Conservation (phyloP, 257 asterid genomes). For the Capsicum baccatum region DNA sequence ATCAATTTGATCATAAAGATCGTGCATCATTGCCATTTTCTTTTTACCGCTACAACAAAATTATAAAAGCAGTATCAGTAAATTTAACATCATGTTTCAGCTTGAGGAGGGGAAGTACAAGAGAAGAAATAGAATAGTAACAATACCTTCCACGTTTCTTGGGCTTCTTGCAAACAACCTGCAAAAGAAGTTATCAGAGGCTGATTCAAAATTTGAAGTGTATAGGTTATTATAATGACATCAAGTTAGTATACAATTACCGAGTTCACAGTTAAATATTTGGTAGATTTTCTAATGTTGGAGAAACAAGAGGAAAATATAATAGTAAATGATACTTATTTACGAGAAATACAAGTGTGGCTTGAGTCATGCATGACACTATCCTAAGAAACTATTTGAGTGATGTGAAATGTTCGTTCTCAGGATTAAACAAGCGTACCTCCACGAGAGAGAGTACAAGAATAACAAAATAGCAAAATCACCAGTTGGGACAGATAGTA, state of each 20-base stretch:
- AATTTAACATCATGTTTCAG: conserved; percentile 11
- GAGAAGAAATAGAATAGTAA: neutral
- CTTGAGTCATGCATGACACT: neutral
- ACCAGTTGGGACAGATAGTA: neutral
- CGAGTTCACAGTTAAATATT: neutral
- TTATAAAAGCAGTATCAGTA: conserved; percentile 23
- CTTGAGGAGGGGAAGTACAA: conserved; percentile 10
- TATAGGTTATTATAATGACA: neutral
- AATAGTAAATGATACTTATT: neutral
- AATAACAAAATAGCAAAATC: too few relatives aligned
- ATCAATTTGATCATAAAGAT: conserved; percentile 36
- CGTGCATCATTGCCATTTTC: conserved; percentile 32
- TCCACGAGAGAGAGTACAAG: neutral
- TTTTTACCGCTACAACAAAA: conserved; percentile 38
- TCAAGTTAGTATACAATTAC: neutral
- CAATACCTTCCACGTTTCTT: conserved; percentile 34
- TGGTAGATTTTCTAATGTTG: neutral
- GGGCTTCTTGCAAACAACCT: conserved; percentile 31
- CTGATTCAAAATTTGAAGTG: neutral
- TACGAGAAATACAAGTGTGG: neutral
- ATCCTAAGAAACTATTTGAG: too few relatives aligned
- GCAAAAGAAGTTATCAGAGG: neutral
- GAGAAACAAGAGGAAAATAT: neutral
- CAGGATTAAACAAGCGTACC: neutral
- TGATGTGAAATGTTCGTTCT: neutral